Base-by-base conservation (phyloP, 129 eudicot species). In the Flaveria trinervia region DNA sequence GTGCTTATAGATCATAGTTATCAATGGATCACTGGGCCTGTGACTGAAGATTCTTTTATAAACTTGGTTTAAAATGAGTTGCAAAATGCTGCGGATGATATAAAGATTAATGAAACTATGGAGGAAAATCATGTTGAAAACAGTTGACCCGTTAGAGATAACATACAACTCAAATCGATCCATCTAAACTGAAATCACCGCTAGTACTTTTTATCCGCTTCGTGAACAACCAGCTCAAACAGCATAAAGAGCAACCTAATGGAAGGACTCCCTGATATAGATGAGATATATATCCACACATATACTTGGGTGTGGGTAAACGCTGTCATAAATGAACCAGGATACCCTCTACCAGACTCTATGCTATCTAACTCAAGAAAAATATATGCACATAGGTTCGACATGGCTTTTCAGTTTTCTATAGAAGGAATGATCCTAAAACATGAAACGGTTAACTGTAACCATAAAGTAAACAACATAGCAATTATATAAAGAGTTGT, bases 291-390 rank as follows among this genome's bases (percentile, higher is more conserved):
- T 66, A 39, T 3, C 51, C 71, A 66, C 6, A 25, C 50, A 39
- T 17, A n/a, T 66, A 66, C 28, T 39, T 10, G 26, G 26, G 71
- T 36, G 14, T 10, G 7, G 49, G 51, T 36, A 65, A 1, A 66
- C 4, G 16, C 71, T 2, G 17, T 66, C 50, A 66, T 9, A 39
- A 66, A 66, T 4, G 25, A 66, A 41, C 71, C 26, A 66, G 7
- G 15, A 10, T 66, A 45, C 16, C 50, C 71, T 66, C 71, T 66
- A 51, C 48, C 7, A 66, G 28, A 66, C 71, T 33, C 70, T 65
- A 62, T 61, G 45, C 45, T 65, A 39, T 65, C 70, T 30, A 65
- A 65, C 14, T 30, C 46, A 16, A 7, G 13, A 65, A 65, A 30
- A 15, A 65, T 15, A 15, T 65, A 39, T 4, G 7, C 25, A 39